These are phyloP conservation scores for Beauveria rudraprayagi DNA, from an alignment of 2,329 filamentous ascomycete genomes.

Conservation along the genomic window DNA sequence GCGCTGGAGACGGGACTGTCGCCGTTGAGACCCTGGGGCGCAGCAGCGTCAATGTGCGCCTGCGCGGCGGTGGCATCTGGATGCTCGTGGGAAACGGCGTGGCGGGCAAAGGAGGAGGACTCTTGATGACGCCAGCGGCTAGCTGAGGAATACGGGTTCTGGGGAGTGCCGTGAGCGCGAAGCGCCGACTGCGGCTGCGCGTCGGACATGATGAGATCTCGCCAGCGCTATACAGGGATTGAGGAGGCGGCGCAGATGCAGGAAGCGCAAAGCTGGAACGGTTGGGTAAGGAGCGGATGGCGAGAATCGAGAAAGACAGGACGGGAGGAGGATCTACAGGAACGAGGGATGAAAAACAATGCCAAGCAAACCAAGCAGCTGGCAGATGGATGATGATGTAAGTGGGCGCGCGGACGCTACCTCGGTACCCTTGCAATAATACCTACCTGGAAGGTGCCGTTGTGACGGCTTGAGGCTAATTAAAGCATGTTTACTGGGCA, in stretches of 20 bases:
- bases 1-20: constrained; percentile 16
- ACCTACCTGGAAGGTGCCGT: not conserved
- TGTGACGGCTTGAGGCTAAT: not conserved
- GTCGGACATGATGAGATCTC: not conserved
- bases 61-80: constrained; percentile 41
- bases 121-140: constrained; percentile 58
- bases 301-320: not conserved
- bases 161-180: constrained; percentile 1
- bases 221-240: not conserved
- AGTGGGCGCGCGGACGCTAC: not conserved
- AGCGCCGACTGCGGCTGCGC: not conserved
- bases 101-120: constrained; percentile 45
- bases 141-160: constrained; percentile 48
- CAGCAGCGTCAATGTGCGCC: constrained; percentile 17
- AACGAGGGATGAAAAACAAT: constrained; percentile 1
- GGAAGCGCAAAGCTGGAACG: not conserved
- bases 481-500: constrained; percentile 4
- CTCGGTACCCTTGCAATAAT: not conserved
- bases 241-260: not conserved
- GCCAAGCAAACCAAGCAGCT: not conserved
- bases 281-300: not conserved
- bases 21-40: constrained; percentile 10
- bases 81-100: constrained; percentile 36
- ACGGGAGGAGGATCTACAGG: not conserved
- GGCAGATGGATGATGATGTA: constrained; percentile 3